Conservation (phyloP, 2,329 filamentous ascomycete species). For the Cladosporium velox region DNA sequence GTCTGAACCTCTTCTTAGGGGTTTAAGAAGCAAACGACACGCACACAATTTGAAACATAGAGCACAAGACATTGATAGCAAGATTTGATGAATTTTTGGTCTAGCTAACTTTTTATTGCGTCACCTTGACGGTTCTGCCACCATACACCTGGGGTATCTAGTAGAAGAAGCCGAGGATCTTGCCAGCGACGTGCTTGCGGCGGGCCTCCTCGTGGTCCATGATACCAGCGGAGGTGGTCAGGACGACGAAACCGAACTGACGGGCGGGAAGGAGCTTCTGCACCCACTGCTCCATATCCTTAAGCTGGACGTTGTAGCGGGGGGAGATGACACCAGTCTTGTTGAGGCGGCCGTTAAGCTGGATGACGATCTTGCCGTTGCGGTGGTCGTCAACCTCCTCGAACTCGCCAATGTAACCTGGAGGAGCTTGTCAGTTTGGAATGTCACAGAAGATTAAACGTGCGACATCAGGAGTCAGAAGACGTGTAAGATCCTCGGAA, state of each 20-base stretch:
- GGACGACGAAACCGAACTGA: conserved; percentile 99
- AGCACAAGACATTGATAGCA: neutral
- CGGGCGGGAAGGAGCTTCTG: conserved; percentile 97
- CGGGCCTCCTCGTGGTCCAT: conserved; percentile 99
- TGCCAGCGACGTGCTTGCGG: conserved; percentile 98
- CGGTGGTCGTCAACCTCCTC: conserved; percentile 99
- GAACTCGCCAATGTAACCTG: conserved; percentile 99
- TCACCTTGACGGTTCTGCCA: conserved; percentile 13
- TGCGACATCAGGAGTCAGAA: conserved; percentile 79
- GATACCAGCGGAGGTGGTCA: conserved; percentile 98
- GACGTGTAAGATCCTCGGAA: conserved; percentile 95
- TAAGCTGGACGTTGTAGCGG: conserved; percentile 98
- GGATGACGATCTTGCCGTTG: conserved; percentile 99
- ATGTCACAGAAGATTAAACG: conserved; percentile 97
- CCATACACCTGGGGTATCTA: conserved; percentile 42
- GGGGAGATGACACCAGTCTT: conserved; percentile 99
- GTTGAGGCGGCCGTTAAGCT: conserved; percentile 98
- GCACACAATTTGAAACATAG: neutral
- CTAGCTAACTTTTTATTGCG: conserved; percentile 17
- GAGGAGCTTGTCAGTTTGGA: conserved; percentile 52
- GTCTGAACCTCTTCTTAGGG: neutral
- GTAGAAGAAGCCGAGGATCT: conserved; percentile 99
- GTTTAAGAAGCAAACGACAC: neutral
- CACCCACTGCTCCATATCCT: conserved; percentile 99
- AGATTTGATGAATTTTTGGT: conserved; percentile 14